These are phyloP conservation scores for Lecanicillium sp. DNA, from an alignment of 2,329 filamentous ascomycete species.

Conservation along the genomic window DNA sequence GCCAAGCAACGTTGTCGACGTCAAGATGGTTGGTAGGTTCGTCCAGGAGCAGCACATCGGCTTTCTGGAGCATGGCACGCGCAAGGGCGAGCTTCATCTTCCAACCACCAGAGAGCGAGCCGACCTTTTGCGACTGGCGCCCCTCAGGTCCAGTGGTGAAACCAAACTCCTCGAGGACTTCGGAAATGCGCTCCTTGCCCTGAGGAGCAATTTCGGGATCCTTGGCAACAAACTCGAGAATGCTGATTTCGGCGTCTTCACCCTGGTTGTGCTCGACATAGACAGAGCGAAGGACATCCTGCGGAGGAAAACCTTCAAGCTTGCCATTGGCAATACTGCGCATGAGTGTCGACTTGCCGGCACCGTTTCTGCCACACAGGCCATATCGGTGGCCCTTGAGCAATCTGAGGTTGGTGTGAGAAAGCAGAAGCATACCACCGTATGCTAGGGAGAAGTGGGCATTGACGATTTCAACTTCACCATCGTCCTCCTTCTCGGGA, in stretches of 20 bases:
- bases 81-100: slow-evolving; percentile 99
- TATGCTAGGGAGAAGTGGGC: slow-evolving; percentile 96
- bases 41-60: slow-evolving; percentile 93
- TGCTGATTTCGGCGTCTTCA: slow-evolving; percentile 92
- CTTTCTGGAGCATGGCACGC: slow-evolving; percentile 90
- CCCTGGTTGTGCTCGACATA: slow-evolving; percentile 99
- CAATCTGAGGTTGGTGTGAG: slow-evolving; percentile 88
- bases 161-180: slow-evolving; percentile 83
- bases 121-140: slow-evolving; percentile 80
- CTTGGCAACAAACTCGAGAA: slow-evolving; percentile 85
- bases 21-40: slow-evolving; percentile 99
- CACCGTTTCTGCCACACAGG: slow-evolving; percentile 92
- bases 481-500: slow-evolving; percentile 79
- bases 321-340: slow-evolving; percentile 92
- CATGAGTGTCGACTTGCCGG: slow-evolving; percentile 99
- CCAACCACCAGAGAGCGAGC: slow-evolving; percentile 94
- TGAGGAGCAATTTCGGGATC: slow-evolving; percentile 78
- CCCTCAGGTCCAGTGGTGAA: slow-evolving; percentile 88
- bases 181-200: slow-evolving; percentile 70
- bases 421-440: slow-evolving; percentile 92
- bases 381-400: slow-evolving; percentile 97
- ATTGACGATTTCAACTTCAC: slow-evolving; percentile 93
- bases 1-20: slow-evolving; percentile 91
- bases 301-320: slow-evolving; percentile 90
- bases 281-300: slow-evolving; percentile 87